Evolutionary conservation across 441 rosid species (phyloP), one percentile per base, ranked within the genome.

Genomic region (Jatropha multifida): DNA sequence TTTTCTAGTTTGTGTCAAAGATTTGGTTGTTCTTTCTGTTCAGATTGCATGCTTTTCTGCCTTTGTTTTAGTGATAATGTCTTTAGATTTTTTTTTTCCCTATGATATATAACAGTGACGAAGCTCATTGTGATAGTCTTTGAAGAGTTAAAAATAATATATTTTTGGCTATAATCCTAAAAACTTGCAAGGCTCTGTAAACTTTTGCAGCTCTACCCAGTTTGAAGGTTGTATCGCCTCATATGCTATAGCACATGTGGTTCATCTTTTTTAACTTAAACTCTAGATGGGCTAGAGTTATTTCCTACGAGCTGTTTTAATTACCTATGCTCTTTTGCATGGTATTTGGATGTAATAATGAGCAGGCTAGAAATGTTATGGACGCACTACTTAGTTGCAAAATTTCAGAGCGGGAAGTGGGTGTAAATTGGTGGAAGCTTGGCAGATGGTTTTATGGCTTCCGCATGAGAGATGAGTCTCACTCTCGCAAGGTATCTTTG

Each of bases 361-460:
- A 54, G 74, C 81, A 90, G 90, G 69, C 74, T 60, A 77, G 72
- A 65, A 40, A 65, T 42, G 76, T 93, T n/a, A 13, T 74, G 82
- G 88, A 83, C 55, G 87, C 81, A 0, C 80, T 90, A 8, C 72
- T 68, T 64, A 81, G 79, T 32, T 80, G 83, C 79, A 71, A 84
- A 77, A 85, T 93, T 76, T 68, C 87, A 15, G 86, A 89, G 65
- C 86, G 87, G 51, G 80, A 84, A 68, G 85, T 91, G 58, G 81
- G 88, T 73, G 84, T 91, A 70, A 87, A 76, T 80, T 93, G 94
- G 96, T 90, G 90, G 90, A 91, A 90, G 79, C 84, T 88, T 2
- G 91, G 93, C 5, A 79, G 94, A 83, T 85, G 89, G 93, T 85
- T 84, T 55, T 70, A 74, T 64, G 96, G 93, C 68, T 87, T 85